These are phyloP conservation scores for Ganoderma boninense DNA, from an alignment of 1,284 basidiomycete genomes.

Conservation along the genomic window DNA sequence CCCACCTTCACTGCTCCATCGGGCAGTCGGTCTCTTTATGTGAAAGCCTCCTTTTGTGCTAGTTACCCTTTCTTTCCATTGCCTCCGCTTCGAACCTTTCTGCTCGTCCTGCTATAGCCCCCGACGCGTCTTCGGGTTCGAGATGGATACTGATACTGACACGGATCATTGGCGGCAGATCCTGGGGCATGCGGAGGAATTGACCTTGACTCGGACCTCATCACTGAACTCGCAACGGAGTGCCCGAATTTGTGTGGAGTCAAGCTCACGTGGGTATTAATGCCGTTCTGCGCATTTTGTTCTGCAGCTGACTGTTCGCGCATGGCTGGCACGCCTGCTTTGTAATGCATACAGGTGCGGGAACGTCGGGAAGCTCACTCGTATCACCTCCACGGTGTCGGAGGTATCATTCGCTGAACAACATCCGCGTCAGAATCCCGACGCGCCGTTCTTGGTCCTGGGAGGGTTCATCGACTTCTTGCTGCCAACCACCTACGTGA, in stretches of 20 bases:
- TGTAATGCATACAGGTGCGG: constrained; percentile 67
- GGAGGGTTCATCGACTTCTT: constrained; percentile 68
- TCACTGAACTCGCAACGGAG: constrained; percentile 79
- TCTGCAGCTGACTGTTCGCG: neutral
- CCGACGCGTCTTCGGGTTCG: neutral
- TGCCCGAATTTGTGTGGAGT: constrained; percentile 83
- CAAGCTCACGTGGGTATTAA: constrained; percentile 79
- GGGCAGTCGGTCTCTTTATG: neutral
- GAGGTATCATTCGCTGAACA: constrained; percentile 61
- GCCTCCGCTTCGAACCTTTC: neutral
- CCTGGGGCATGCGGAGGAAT: constrained; percentile 86
- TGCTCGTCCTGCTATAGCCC: neutral
- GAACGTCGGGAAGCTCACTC: constrained; percentile 89
- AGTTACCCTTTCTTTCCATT: neutral
- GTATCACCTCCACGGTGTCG: constrained; percentile 78
- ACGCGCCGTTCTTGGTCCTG: constrained; percentile 70
- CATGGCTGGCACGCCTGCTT: neutral
- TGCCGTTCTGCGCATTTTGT: neutral
- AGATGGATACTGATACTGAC: constrained; percentile 12
- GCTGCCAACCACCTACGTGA: constrained; percentile 54
- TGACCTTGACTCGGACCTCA: constrained; percentile 87
- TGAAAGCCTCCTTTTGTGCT: neutral
- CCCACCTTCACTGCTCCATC: neutral
- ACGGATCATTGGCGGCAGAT: constrained; percentile 50
- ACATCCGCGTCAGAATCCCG: constrained; percentile 71